phyloP scores from a whole-genome alignment of 495 filamentous ascomycete genomes.

The Apodospora peruviana region DNA sequence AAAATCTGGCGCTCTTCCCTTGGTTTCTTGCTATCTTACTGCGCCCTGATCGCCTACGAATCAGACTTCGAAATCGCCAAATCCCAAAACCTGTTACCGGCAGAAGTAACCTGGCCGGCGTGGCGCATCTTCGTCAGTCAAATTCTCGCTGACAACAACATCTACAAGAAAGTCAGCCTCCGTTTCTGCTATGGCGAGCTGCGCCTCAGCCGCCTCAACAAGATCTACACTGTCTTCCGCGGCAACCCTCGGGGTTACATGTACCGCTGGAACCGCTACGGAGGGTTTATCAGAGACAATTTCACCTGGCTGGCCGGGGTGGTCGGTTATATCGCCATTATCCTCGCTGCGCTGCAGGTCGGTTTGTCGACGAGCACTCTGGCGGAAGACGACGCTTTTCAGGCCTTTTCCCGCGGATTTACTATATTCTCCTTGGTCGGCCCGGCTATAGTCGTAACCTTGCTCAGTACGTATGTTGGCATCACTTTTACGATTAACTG shows the following conservation, averaged over 20 bases:
- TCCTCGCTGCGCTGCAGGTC: constrained; percentile 56
- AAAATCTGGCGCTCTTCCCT: constrained; percentile 17
- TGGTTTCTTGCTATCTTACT: constrained; percentile 42
- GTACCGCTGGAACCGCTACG: constrained; percentile 25
- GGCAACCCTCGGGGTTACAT: constrained; percentile 14
- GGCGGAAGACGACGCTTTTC: constrained; percentile 33
- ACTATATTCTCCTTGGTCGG: constrained; percentile 37
- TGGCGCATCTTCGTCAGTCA: constrained; percentile 18
- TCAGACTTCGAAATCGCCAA: constrained; percentile 40
- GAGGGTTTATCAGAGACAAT: constrained; percentile 39
- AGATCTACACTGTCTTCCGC: constrained; percentile 18
- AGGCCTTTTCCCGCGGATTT: constrained; percentile 47
- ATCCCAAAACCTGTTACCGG: constrained; percentile 30
- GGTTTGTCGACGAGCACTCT: constrained; percentile 41
- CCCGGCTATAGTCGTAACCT: background rate
- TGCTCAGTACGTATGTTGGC: background rate
- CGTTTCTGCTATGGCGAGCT: constrained; percentile 44
- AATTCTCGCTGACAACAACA: constrained; percentile 7
- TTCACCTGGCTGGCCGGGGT: constrained; percentile 38
- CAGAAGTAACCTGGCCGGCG: constrained; percentile 20
- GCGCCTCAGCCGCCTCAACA: constrained; percentile 35
- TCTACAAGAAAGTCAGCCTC: constrained; percentile 9
- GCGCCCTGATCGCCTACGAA: constrained; percentile 36
- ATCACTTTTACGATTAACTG: background rate
- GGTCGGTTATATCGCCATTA: constrained; percentile 47